Evolutionary conservation across 305 asterid genomes (phyloP).

Genomic region (Fraxinus sp.): DNA sequence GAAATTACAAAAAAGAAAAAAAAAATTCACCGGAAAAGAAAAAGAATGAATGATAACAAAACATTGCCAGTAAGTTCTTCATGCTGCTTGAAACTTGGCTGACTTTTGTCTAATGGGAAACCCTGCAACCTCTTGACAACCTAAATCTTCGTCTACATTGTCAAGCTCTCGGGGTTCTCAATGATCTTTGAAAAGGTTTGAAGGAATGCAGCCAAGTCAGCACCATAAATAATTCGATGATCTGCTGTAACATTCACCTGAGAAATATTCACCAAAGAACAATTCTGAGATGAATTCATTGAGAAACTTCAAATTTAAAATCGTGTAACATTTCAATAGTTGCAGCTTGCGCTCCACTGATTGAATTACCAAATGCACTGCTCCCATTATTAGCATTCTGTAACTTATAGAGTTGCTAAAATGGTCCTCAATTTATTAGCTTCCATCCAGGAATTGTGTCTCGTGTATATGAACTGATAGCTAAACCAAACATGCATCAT

Average conservation of each 20-base stretch:
- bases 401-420: not conserved
- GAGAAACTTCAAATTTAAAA: not conserved
- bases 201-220: constrained; percentile 90
- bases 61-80: constrained; percentile 18
- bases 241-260: constrained; percentile 93
- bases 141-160: constrained; percentile 55
- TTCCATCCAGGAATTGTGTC: not conserved
- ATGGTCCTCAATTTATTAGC: not conserved
- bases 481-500: not conserved
- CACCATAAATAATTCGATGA: constrained; percentile 83
- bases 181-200: constrained; percentile 73
- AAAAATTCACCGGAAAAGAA: not conserved
- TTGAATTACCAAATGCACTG: not conserved
- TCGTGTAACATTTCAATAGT: not conserved
- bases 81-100: constrained; percentile 15
- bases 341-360: not conserved
- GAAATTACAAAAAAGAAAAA: not conserved
- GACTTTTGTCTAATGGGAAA: constrained; percentile 3
- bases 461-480: not conserved
- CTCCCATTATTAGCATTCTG: not conserved
- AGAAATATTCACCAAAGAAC: not conserved
- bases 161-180: constrained; percentile 85
- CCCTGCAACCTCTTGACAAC: constrained; percentile 10
- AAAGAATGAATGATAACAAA: constrained; percentile 20
- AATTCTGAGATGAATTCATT: not conserved